Percentiles rank a stretch among this genome's conserved stretches.
These are phyloP conservation scores for Colletotrichum tofieldiae DNA, from an alignment of 2,329 filamentous ascomycete species.

Conservation along the genomic window DNA sequence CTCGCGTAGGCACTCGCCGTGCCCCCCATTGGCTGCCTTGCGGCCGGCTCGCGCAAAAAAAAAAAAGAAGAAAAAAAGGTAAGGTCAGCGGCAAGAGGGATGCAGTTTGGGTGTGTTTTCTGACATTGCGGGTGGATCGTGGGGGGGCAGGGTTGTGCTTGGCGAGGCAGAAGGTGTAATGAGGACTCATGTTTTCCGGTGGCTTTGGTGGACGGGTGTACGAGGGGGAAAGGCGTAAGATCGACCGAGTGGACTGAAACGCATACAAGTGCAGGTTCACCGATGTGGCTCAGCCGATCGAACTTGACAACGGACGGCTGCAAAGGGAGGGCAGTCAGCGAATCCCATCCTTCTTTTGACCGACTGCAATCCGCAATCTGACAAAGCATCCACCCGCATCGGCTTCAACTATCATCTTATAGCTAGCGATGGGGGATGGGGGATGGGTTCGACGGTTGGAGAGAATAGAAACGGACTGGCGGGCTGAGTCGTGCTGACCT, in stretches of 20 bases:
- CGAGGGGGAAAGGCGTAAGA: not conserved
- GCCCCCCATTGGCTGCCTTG: conserved; percentile 21
- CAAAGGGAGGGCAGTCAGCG: not conserved
- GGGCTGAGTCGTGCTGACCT: not conserved
- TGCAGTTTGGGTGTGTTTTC: not conserved
- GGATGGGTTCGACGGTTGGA: not conserved
- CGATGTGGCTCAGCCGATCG: not conserved
- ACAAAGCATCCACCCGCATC: not conserved
- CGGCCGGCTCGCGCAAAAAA: not conserved
- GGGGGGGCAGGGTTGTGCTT: conserved; percentile 8
- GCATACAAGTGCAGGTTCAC: not conserved
- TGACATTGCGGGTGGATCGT: conserved; percentile 19
- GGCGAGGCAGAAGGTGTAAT: conserved; percentile 1
- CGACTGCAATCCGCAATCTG: not conserved
- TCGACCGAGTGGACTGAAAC: not conserved
- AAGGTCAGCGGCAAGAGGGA: not conserved
- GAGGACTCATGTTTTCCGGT: conserved; percentile 1
- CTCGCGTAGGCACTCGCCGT: not conserved
- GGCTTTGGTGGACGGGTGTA: conserved; percentile 16
- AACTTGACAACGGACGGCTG: not conserved
- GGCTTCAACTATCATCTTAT: not conserved
- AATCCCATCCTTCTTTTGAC: not conserved
- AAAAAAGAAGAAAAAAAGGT: not conserved
- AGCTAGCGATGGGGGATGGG: conserved; percentile 10
- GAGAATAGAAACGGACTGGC: not conserved